Percentiles rank a stretch among this genome's conserved stretches.
phyloP scores from a whole-genome alignment of 306 rosid species.

The Quercus berberidifolia region DNA sequence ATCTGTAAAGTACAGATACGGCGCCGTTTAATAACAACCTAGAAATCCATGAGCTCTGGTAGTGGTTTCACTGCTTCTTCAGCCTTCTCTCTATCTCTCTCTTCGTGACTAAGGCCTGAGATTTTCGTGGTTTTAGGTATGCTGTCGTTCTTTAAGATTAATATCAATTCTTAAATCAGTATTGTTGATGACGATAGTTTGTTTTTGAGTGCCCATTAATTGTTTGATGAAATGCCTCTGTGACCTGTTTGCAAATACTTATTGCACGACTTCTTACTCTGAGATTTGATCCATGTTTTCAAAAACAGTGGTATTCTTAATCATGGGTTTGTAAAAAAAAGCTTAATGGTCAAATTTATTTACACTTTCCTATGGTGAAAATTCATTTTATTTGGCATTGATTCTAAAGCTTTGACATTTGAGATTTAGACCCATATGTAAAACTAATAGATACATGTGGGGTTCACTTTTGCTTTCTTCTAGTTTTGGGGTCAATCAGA shows the following conservation, averaged over 20 bases:
- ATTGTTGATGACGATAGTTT: background rate
- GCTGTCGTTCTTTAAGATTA: background rate
- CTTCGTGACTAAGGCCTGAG: background rate
- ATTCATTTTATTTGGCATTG: background rate
- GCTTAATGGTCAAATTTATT: background rate
- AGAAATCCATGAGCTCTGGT: too few relatives aligned
- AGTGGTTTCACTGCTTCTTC: too few relatives aligned
- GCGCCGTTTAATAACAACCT: too few relatives aligned
- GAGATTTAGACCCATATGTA: background rate
- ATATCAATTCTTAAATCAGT: background rate
- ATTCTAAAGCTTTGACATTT: background rate
- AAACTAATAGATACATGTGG: background rate
- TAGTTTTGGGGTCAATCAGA: background rate
- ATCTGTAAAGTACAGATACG: too few relatives aligned
- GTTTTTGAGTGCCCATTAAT: background rate
- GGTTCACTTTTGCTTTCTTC: background rate
- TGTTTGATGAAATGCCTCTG: slow-evolving; percentile 21
- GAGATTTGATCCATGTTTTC: too few relatives aligned
- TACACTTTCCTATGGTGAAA: background rate
- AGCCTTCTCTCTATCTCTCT: background rate
- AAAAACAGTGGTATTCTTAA: too few relatives aligned
- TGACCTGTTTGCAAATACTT: background rate
- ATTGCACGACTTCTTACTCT: too few relatives aligned
- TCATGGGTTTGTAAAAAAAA: background rate
- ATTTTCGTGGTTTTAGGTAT: background rate